Base-by-base conservation (phyloP, 768 basidiomycete species). In the Pisolithus albus region DNA sequence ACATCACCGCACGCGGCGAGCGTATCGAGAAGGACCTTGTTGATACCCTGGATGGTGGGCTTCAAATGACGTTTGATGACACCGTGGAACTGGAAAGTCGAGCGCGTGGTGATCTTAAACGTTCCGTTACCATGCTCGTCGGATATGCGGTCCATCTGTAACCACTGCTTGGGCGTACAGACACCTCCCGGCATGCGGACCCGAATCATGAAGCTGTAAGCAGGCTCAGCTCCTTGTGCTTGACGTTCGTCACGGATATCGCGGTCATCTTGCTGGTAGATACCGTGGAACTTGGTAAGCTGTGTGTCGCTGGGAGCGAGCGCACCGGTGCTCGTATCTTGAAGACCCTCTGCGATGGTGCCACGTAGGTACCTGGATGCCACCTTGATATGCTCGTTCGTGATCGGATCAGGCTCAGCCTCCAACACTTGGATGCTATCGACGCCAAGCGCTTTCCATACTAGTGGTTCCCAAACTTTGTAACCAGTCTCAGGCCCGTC, bases 31-130 rank as follows among this genome's bases (percentile, higher is more conserved):
- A 97, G 64, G 21, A 78, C 84, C 47, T 83, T 78, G 72, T 99
- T 99, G 68, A 98, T 98, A 50, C 83, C 91, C 72, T 96, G 94
- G 56, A 99, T 97, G 16, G 93, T 89, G 28, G 89, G 85, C 72
- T 98, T 98, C 67, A 99, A 71, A 66, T 99, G 92, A 56, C 80
- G 80, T 76, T 99, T 99, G 75, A 99, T 92, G 60, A 99, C 90
- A 51, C 96, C 96, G 68, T 99, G 96, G 79, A 96, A 98, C 71
- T 99, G 96, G 86, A 98, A 99, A 9, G 96, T 99, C 67, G 92
- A 84, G 55, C 96, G 79, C 32, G 96, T 99, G 44, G 96, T 99
- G 58, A 99, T 84, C 76, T 99, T 99, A 74, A 98, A 88, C 5
- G 94, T 92, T 43, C 88, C 83, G 54, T 82, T 88, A 6, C 92